phyloP scores from a whole-genome alignment of 805 yeast species.

The Candida piceae region DNA sequence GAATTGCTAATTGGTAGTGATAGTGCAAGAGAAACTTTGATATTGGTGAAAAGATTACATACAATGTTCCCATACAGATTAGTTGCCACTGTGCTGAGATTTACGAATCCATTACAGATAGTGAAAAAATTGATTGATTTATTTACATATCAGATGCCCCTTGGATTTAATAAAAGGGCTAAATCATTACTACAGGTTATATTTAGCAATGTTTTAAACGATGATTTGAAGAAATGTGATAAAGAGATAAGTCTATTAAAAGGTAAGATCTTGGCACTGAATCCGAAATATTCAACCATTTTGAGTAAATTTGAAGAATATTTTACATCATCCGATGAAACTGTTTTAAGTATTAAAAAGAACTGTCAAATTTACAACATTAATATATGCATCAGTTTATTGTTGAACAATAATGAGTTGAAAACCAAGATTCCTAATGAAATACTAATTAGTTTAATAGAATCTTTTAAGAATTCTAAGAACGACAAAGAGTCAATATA shows the following conservation, averaged over 20 bases:
- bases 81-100: conserved; percentile 68
- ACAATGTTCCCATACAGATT: conserved; percentile 73
- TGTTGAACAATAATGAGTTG: conserved; percentile 22
- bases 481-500: conserved; percentile 36
- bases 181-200: conserved; percentile 68
- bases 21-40: conserved; percentile 68
- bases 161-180: conserved; percentile 40
- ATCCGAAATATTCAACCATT: conserved; percentile 8
- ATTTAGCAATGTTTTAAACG: conserved; percentile 67
- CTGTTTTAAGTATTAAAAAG: conserved; percentile 27
- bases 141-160: conserved; percentile 70
- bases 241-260: conserved; percentile 46
- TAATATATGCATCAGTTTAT: conserved; percentile 20
- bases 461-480: conserved; percentile 12
- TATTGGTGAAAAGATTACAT: conserved; percentile 69
- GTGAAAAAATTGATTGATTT: conserved; percentile 76
- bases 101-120: conserved; percentile 84
- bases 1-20: conserved; percentile 79
- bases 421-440: conserved; percentile 10
- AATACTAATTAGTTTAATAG: conserved; percentile 13
- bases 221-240: conserved; percentile 63
- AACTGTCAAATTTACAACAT: conserved; percentile 23
- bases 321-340: conserved; percentile 21
- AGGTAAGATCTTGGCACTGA: conserved; percentile 28
- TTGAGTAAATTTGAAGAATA: conserved; percentile 27